Percentiles rank a stretch among this genome's conserved stretches.
These are phyloP conservation scores for Moniliella sp. DNA, from an alignment of 1,284 basidiomycete species.

Conservation along the genomic window DNA sequence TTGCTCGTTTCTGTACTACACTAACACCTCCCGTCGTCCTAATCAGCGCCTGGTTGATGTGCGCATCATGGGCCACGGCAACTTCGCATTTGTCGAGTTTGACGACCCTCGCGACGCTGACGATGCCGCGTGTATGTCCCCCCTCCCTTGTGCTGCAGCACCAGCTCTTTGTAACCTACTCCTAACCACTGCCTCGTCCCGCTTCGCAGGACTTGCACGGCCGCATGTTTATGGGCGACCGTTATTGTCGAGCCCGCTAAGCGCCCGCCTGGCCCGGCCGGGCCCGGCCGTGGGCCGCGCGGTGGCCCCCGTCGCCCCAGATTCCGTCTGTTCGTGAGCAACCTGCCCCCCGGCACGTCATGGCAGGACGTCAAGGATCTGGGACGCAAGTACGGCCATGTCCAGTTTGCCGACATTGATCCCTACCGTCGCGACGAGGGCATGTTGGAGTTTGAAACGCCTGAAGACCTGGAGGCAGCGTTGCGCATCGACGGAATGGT, in stretches of 20 bases:
- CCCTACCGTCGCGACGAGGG: conserved; percentile 26
- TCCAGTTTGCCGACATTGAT: conserved; percentile 24
- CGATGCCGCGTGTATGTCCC: conserved; percentile 16
- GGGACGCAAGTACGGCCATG: conserved; percentile 61
- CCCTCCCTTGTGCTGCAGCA: neutral
- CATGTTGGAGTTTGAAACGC: conserved; percentile 29
- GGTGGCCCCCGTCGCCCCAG: conserved; percentile 13
- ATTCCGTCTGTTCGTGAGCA: conserved; percentile 24
- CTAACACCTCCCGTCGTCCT: too few relatives aligned
- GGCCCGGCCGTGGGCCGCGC: conserved; percentile 6
- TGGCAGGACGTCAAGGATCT: conserved; percentile 97
- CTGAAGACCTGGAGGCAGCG: conserved; percentile 27
- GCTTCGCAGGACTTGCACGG: conserved; percentile 20
- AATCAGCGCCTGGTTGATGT: conserved; percentile 13
- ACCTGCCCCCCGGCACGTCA: conserved; percentile 72
- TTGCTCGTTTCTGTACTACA: too few relatives aligned
- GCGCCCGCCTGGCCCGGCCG: conserved; percentile 5
- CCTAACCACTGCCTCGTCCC: neutral
- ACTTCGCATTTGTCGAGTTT: conserved; percentile 30
- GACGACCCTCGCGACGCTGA: conserved; percentile 30
- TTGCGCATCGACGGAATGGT: conserved; percentile 28
- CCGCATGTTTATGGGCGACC: conserved; percentile 26
- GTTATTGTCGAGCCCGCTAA: conserved; percentile 27
- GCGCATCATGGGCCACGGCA: conserved; percentile 26
- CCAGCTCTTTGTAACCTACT: neutral